phyloP scores from a whole-genome alignment of 495 filamentous ascomycete genomes.

The Tuber magnatum region DNA sequence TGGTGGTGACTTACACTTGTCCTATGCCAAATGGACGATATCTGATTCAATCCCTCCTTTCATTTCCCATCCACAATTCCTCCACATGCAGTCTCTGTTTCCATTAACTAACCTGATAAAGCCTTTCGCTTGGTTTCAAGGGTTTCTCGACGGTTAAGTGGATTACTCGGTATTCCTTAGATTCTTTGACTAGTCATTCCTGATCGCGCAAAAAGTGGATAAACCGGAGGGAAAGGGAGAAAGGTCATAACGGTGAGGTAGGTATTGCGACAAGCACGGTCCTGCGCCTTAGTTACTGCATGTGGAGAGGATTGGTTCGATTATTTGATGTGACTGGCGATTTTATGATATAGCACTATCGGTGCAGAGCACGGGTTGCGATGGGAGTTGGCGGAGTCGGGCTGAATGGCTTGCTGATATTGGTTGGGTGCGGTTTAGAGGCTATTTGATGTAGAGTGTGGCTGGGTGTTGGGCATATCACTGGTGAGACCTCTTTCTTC shows the following conservation, averaged over 20 bases:
- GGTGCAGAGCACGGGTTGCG: not conserved
- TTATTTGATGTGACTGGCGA: constrained; percentile 44
- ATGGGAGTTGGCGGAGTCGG: not conserved
- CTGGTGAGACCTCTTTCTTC: constrained; percentile 28
- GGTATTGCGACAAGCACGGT: not conserved
- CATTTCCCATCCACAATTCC: constrained; percentile 44
- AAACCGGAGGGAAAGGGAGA: not conserved
- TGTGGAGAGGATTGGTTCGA: constrained; percentile 49
- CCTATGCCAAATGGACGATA: constrained; percentile 76
- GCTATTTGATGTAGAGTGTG: not conserved
- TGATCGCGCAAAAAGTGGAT: not conserved
- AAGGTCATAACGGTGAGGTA: not conserved
- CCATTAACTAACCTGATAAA: not conserved
- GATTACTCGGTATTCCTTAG: not conserved
- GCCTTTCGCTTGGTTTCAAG: not conserved
- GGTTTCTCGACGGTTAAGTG: not conserved
- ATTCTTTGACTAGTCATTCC: not conserved
- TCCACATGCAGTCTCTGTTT: not conserved
- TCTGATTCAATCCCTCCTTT: constrained; percentile 50
- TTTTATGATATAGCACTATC: not conserved
- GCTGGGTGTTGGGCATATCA: constrained; percentile 19
- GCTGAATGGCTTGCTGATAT: not conserved
- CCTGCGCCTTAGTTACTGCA: constrained; percentile 44
- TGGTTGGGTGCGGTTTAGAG: not conserved
- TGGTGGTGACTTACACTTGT: constrained; percentile 82